Percentiles rank a stretch among this genome's conserved stretches.
Conservation (phyloP, 176 grass and related monocot species). For the Triticum turgidum region DNA sequence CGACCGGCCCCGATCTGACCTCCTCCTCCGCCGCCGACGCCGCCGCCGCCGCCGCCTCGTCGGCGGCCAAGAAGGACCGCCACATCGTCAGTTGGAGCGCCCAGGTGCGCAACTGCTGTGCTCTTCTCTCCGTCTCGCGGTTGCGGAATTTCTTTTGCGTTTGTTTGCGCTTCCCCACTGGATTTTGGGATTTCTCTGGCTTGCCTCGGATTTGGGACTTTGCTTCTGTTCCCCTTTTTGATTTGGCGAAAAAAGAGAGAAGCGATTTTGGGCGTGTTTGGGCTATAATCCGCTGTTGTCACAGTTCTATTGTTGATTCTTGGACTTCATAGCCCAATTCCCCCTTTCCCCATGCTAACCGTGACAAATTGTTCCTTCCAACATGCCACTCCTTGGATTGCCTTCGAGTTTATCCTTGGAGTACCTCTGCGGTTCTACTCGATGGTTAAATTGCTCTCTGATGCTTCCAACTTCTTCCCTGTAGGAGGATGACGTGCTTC, state of each 20-base stretch:
- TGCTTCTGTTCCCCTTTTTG: not conserved
- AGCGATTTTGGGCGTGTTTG: not conserved
- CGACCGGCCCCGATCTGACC: conserved; percentile 56
- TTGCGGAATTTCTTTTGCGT: not conserved
- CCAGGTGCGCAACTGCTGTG: conserved; percentile 36
- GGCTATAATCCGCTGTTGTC: not conserved
- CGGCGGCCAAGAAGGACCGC: conserved; percentile 74
- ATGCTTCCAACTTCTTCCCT: conserved; percentile 30
- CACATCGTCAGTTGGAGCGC: conserved; percentile 81
- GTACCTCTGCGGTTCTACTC: not conserved
- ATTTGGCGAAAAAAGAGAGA: not conserved
- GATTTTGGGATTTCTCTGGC: conserved; percentile 30
- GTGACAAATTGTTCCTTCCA: not conserved
- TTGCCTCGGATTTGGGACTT: not conserved
- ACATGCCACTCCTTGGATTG: not conserved
- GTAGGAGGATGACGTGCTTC: conserved; percentile 87
- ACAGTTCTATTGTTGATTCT: not conserved
- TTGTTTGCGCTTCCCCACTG: not conserved
- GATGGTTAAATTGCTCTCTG: not conserved
- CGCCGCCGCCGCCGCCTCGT: not conserved
- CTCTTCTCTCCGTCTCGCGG: not conserved
- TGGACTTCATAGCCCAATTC: not conserved
- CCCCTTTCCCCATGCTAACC: not conserved
- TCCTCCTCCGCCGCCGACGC: conserved; percentile 24
- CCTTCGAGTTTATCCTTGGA: not conserved